phyloP scores from a whole-genome alignment of 257 asterid genomes.

The Solanum bulbocastanum region DNA sequence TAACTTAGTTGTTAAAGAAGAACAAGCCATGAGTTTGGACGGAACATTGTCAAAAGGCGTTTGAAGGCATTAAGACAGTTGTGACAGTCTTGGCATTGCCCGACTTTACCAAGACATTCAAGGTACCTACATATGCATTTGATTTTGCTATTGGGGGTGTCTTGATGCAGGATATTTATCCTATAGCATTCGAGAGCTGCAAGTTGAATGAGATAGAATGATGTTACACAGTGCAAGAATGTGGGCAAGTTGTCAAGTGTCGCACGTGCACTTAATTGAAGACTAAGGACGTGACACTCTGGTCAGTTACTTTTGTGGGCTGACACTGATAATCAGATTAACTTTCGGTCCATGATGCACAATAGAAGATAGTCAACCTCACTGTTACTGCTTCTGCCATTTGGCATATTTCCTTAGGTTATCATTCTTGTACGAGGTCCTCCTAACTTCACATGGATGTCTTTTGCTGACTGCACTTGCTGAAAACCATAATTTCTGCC shows the following conservation, averaged over 20 bases:
- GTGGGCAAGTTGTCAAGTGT: not conserved
- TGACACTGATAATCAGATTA: not conserved
- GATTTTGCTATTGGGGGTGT: not conserved
- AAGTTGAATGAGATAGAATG: not conserved
- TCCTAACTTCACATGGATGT: not conserved
- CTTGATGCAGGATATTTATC: not conserved
- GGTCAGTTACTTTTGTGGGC: not conserved
- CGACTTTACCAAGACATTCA: not conserved
- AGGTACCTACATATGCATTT: not conserved
- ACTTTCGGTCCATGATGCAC: not conserved
- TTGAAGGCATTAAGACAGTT: not conserved
- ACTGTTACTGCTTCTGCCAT: not conserved
- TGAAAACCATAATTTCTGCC: not conserved
- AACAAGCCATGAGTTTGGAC: not conserved
- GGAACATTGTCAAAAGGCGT: not conserved
- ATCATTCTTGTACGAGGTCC: not conserved
- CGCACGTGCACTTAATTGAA: not conserved
- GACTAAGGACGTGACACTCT: not conserved
- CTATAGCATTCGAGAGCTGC: not conserved
- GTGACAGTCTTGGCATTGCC: not conserved
- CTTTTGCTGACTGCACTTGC: not conserved
- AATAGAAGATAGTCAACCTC: not conserved
- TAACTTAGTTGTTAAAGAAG: not conserved
- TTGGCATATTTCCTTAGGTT: not conserved
- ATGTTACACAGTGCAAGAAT: not conserved